A percentile compares a stretch with the other conserved stretches of the same genome.
Conservation (phyloP, 106 monocot species). For the Dendrobium huoshanense region DNA sequence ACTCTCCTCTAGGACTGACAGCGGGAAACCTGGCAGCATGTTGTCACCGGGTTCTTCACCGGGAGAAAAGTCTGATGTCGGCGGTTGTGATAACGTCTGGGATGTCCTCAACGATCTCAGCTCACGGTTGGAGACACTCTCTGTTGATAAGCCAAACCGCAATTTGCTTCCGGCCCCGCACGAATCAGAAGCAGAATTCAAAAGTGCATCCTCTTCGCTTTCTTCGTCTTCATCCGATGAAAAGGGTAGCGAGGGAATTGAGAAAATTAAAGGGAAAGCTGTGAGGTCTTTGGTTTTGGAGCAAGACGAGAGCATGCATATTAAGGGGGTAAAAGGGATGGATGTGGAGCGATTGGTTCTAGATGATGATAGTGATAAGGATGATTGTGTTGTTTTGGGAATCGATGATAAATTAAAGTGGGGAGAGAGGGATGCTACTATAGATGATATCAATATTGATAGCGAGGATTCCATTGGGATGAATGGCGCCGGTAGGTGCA, state of each 20-base stretch:
- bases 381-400: conserved; percentile 19
- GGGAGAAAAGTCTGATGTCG: not conserved
- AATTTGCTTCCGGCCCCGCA: not conserved
- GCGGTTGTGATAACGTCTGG: conserved; percentile 29
- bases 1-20: conserved; percentile 17
- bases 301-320: not conserved
- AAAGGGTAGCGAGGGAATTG: not conserved
- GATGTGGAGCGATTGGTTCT: conserved; percentile 1
- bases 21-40: not conserved
- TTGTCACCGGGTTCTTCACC: conserved; percentile 23
- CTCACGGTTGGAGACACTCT: conserved; percentile 58
- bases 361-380: conserved; percentile 25
- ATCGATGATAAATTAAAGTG: not conserved
- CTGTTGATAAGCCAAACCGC: conserved; percentile 47
- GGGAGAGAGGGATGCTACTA: conserved; percentile 8
- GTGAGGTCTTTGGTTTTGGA: not conserved
- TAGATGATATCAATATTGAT: not conserved
- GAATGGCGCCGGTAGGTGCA: conserved; percentile 25
- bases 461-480: conserved; percentile 24
- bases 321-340: conserved; percentile 15
- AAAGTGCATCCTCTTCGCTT: conserved; percentile 44
- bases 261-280: not conserved
- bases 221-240: conserved; percentile 16
- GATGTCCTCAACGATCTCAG: conserved; percentile 76
- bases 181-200: conserved; percentile 23